These are phyloP conservation scores for Tetrapisispora fleetii DNA, from an alignment of 805 yeast genomes.

Conservation along the genomic window DNA sequence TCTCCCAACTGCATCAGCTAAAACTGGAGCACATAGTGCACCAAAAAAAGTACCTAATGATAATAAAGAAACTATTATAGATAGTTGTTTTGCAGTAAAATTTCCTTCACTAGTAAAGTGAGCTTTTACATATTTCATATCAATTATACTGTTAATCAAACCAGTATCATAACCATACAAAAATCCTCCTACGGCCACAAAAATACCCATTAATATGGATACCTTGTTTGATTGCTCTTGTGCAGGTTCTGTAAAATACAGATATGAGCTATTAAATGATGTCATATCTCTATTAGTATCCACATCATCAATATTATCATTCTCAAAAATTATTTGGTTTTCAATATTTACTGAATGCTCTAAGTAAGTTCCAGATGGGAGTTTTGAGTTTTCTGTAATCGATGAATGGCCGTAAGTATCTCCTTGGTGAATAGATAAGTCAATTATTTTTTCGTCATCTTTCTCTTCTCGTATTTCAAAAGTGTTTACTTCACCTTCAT, in stretches of 20 bases:
- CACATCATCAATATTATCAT: background rate
- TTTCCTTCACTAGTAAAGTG: conserved; percentile 40
- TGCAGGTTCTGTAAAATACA: conserved; percentile 22
- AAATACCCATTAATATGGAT: conserved; percentile 65
- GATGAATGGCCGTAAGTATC: background rate
- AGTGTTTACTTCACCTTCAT: background rate
- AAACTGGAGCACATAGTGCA: conserved; percentile 44
- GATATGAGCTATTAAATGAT: background rate
- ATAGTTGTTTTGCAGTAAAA: conserved; percentile 54
- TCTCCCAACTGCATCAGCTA: conserved; percentile 69
- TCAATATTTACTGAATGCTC: background rate
- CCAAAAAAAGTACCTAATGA: conserved; percentile 77
- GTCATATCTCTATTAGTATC: conserved; percentile 10
- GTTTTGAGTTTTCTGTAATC: background rate
- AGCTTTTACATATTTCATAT: conserved; percentile 57
- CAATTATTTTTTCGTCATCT: background rate
- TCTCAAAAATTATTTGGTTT: background rate
- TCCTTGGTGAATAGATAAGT: background rate
- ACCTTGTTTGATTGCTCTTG: conserved; percentile 42
- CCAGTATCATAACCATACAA: conserved; percentile 89
- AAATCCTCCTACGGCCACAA: conserved; percentile 88
- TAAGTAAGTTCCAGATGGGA: background rate
- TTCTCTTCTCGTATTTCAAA: background rate
- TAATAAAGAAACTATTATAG: conserved; percentile 67
- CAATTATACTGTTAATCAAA: conserved; percentile 64